A percentile compares a stretch with the other conserved stretches of the same genome.
Conservation (phyloP, 106 monocot species). For the Dendrobium nobile region DNA sequence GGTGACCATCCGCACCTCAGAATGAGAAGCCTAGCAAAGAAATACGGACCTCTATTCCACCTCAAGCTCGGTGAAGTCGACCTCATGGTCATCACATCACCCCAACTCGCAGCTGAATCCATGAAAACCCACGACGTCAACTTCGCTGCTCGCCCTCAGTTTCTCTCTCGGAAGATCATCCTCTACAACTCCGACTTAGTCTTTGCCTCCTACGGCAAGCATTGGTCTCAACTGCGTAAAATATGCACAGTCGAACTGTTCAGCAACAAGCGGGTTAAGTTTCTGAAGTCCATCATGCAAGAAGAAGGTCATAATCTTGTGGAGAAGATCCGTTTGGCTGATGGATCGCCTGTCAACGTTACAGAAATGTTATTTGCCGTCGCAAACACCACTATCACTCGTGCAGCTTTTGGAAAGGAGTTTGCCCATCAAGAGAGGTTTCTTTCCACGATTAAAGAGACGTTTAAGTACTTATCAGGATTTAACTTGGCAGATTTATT, state of each 20-base stretch:
- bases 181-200: constrained; percentile 6
- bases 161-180: neutral
- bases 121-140: constrained; percentile 11
- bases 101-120: constrained; percentile 11
- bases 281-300: neutral
- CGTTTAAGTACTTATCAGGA: neutral
- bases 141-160: constrained; percentile 5
- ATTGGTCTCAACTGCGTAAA: constrained; percentile 8
- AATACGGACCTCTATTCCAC: constrained; percentile 18
- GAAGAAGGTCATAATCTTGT: neutral
- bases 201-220: constrained; percentile 4
- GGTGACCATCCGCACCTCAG: constrained; percentile 2
- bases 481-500: constrained; percentile 1
- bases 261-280: neutral
- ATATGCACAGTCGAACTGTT: constrained; percentile 5
- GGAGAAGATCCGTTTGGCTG: neutral
- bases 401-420: constrained; percentile 4
- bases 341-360: constrained; percentile 1
- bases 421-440: neutral
- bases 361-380: neutral
- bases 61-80: constrained; percentile 19
- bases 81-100: constrained; percentile 10
- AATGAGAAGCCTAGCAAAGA: constrained; percentile 3
- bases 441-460: neutral
- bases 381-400: neutral